These are phyloP conservation scores for Neurospora sp. DNA, from an alignment of 495 filamentous ascomycete genomes.

Conservation along the genomic window DNA sequence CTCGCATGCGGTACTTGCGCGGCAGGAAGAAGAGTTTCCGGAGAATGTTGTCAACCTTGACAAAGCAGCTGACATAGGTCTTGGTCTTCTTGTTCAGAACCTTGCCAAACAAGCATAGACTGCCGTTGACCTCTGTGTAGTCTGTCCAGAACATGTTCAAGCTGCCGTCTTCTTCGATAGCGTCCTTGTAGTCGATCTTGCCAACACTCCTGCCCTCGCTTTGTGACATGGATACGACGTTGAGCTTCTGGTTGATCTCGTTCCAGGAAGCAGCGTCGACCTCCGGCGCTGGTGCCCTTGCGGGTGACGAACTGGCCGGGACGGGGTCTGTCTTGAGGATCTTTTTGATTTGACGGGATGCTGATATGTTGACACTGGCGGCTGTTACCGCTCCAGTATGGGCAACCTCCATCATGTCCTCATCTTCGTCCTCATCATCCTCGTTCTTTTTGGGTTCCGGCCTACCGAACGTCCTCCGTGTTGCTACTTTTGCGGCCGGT, in stretches of 20 bases:
- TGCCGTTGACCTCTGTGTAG: slow-evolving; percentile 88
- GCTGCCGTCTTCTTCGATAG: slow-evolving; percentile 82
- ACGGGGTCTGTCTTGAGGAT: slow-evolving; percentile 53
- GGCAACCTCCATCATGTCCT: slow-evolving; percentile 76
- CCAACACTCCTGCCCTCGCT: slow-evolving; percentile 54
- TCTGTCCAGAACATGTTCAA: slow-evolving; percentile 95
- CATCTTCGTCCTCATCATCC: slow-evolving; percentile 61
- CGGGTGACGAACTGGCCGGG: slow-evolving; percentile 68
- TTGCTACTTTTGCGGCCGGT: slow-evolving; percentile 67
- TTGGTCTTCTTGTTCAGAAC: slow-evolving; percentile 81
- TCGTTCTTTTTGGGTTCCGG: slow-evolving; percentile 49
- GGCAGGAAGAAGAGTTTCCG: slow-evolving; percentile 92
- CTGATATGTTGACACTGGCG: slow-evolving; percentile 75
- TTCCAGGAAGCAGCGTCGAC: slow-evolving; percentile 87
- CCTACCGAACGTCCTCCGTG: slow-evolving; percentile 50
- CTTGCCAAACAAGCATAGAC: slow-evolving; percentile 90
- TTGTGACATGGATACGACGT: slow-evolving; percentile 60
- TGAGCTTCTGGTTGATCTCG: slow-evolving; percentile 73
- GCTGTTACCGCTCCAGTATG: slow-evolving; percentile 58
- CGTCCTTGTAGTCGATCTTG: slow-evolving; percentile 71
- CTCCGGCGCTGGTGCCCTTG: slow-evolving; percentile 40
- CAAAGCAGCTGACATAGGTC: slow-evolving; percentile 77
- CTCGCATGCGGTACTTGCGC: slow-evolving; percentile 48
- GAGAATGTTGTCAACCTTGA: slow-evolving; percentile 91
- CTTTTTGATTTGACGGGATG: slow-evolving; percentile 70